Evolutionary conservation across 495 filamentous ascomycete genomes (phyloP), one percentile per base, ranked within the genome.

Genomic region (Lepraria neglecta): DNA sequence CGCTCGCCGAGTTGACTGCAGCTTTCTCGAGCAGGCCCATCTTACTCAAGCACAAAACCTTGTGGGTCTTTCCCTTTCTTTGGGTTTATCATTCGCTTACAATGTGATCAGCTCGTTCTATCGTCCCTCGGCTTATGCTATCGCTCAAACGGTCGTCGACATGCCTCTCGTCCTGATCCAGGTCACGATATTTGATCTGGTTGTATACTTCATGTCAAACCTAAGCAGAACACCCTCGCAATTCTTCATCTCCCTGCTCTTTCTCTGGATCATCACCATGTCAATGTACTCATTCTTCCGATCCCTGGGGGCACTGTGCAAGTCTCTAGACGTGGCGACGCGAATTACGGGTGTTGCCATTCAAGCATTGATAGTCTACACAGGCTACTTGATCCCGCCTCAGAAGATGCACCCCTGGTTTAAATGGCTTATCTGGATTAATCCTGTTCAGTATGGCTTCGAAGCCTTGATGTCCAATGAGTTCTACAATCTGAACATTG

Each of bases 211-310:
- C 59, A 78, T 83, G 77, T 62, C 82, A 9, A 80, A 82, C 30
- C 82, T 96, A 14, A 74, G 80, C 31, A 74, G 84, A 30, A 85
- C 85, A 1, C 74, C 89, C 6, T 89, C 87, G 3, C 87, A 92
- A 58, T 96, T 95, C 73, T 95, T 96, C 71, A 95, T 92, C 63
- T 83, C 78, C 46, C 70, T 88, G 4, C 72, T 92, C 3, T 80
- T 90, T 59, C 63, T 78, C 1, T 78, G 70, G 61, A 72, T 74
- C 2, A 70, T 87, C 3, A 91, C 88, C 0, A 82, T 94, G 79
- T 83, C 81, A 0, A 88, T 89, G 78, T 91, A 87, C 61, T 82
- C 89, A 0, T 85, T 94, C 65, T 95, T 94, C 75, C 79, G 91
- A 52, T 77, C 87, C 33, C 73, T 92, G 28, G 89, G 88, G 0